Evolutionary conservation across 2,329 filamentous ascomycete genomes (phyloP), one percentile per base, ranked within the genome.

Genomic region (Plenodomus lindquistii): DNA sequence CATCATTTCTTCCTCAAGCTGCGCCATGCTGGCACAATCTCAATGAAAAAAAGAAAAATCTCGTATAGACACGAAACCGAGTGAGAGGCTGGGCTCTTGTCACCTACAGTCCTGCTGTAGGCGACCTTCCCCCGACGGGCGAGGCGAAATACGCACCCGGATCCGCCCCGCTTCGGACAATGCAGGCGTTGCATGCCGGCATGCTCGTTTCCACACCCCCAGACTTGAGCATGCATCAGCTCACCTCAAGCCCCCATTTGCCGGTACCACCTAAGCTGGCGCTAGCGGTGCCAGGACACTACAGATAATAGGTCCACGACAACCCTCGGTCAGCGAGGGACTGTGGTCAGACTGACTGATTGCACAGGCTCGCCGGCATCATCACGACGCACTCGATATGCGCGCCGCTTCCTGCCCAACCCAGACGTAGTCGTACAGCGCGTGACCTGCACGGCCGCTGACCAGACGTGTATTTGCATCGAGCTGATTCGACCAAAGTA

Each of bases 191-290:
- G 37, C 37, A 39, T 39, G 22, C 37, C 19, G 37, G 22, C 22
- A 39, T 39, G 37, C 37, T 39, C 37, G 37, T 39, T 39, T 39
- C 37, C 22, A n/a, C 37, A 24, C 16, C n/a, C 37, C 37, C 18
- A 21, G 37, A 15, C 22, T 39, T 22, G 22, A 39, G 22, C 37
- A 10, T 24, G 20, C 18, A 15, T 19, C 37, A 39, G 37, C 37
- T 39, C 22, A 22, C 22, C 20, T 21, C 19, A 21, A 39, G 20
- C 37, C 37, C 37, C 37, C 2, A 22, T 39, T 19, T 22, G 22
- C 22, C 22, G 5, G 22, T 16, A 19, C 13, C 20, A 19, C 13
- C 37, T 16, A 22, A 15, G 22, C 19, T 16, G 37, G 37, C 37
- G 37, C 19, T 22, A 39, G 22, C 20, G 37, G 20, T 24, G 37